A percentile compares a stretch with the other conserved stretches of the same genome.
Evolutionary conservation across 2,329 filamentous ascomycete genomes (phyloP).

Genomic region (Dothistroma pini): DNA sequence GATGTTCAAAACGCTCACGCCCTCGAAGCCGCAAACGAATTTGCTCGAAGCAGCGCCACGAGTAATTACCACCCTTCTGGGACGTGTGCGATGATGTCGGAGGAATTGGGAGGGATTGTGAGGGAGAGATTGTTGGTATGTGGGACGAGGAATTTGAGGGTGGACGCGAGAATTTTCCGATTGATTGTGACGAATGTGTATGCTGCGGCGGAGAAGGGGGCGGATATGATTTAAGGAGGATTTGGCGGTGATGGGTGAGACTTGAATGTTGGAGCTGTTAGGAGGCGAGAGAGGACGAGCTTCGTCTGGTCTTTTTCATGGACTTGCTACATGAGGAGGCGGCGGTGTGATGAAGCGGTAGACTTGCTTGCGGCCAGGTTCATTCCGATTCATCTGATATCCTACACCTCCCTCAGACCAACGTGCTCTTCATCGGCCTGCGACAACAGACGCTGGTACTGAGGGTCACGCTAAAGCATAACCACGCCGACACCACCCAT

Average conservation of each 20-base stretch:
- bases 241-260: not conserved
- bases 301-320: too few relatives aligned
- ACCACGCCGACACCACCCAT: constrained; percentile 88
- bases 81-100: constrained; percentile 35
- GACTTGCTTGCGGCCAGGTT: too few relatives aligned
- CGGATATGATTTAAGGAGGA: constrained; percentile 16
- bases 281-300: not conserved
- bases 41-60: constrained; percentile 11
- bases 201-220: constrained; percentile 14
- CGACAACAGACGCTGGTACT: not conserved
- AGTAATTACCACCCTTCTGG: constrained; percentile 41
- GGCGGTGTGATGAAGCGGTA: too few relatives aligned
- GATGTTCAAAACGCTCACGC: not conserved
- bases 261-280: not conserved
- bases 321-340: too few relatives aligned
- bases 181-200: constrained; percentile 32
- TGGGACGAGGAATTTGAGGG: constrained; percentile 7
- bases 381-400: too few relatives aligned
- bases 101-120: constrained; percentile 13
- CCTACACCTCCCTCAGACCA: too few relatives aligned
- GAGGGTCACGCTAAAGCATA: constrained; percentile 59
- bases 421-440: not conserved
- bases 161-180: constrained; percentile 42
- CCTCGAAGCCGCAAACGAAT: constrained; percentile 24
- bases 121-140: constrained; percentile 6